Evolutionary conservation across 805 yeast genomes (phyloP).

Genomic region (Wickerhamomyces canadensis): DNA sequence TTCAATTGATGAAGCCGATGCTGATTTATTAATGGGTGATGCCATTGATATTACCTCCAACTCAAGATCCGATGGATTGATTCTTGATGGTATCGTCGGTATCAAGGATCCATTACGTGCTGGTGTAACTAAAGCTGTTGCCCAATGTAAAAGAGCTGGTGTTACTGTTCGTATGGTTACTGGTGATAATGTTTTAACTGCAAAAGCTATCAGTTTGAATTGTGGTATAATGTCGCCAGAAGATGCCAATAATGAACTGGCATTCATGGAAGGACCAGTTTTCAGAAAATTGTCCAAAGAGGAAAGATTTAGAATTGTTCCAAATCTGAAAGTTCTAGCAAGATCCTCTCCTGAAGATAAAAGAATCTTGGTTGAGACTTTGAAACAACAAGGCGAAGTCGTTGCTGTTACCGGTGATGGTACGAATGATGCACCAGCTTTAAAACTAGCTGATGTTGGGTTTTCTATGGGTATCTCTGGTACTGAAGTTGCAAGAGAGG

Average conservation of each 20-base stretch:
- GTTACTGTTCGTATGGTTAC: constrained; percentile 97
- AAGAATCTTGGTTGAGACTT: constrained; percentile 73
- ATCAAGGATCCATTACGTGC: constrained; percentile 91
- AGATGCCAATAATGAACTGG: constrained; percentile 43
- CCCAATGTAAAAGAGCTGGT: constrained; percentile 83
- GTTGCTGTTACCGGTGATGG: constrained; percentile 99
- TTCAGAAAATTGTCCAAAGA: constrained; percentile 62
- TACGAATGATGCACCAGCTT: constrained; percentile 97
- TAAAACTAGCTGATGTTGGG: constrained; percentile 95
- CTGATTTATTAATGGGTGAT: constrained; percentile 34
- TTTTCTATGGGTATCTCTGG: constrained; percentile 99
- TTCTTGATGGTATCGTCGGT: constrained; percentile 76
- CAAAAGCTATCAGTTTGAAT: constrained; percentile 80
- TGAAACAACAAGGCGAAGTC: constrained; percentile 78
- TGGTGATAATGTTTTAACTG: constrained; percentile 91
- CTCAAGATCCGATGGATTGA: constrained; percentile 38
- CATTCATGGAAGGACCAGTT: constrained; percentile 89
- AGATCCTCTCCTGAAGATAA: constrained; percentile 97
- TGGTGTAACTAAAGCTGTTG: constrained; percentile 88
- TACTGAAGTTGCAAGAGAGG: constrained; percentile 98
- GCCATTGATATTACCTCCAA: constrained; percentile 20
- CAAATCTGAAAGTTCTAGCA: constrained; percentile 77
- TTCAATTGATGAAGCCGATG: constrained; percentile 38
- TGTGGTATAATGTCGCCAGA: constrained; percentile 66
- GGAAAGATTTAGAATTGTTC: constrained; percentile 59